Base-by-base conservation (phyloP, 2,329 filamentous ascomycete genomes). In the Ascochyta koolunga region DNA sequence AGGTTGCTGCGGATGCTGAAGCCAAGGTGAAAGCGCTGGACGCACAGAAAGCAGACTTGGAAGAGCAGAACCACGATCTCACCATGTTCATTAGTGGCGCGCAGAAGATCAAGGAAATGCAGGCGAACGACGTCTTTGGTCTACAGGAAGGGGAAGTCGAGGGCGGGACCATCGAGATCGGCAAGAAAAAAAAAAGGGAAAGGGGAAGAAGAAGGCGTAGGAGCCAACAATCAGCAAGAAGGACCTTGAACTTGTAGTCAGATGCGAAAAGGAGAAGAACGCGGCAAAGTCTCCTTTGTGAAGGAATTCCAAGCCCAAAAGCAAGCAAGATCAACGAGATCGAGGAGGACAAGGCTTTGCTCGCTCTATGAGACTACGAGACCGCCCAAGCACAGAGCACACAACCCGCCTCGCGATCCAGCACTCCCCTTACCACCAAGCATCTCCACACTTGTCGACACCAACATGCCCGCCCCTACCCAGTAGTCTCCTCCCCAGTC, bases 41-140 rank as follows among this genome's bases (percentile, higher is more conserved):
- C 43, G 63, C 58, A 3, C 76, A 91, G 73, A 89, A 90, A 61
- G 82, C 79, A 33, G 91, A 96, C 62, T 76, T 96, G 37, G 85
- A 87, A 61, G 92, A 96, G 72, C 89, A 92, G 81, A 96, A 96
- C 70, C 84, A 89, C 13, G 93, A 97, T 71, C 72, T 97, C 70
- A 87, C 82, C 44, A 93, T 96, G 82, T 96, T 93, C 68, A 93
- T 97, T 55, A 90, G 86, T 18, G 89, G 90, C 0, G 86, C 89
- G 73, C 87, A 95, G 75, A 93, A 91, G 75, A 76, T 97, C 64
- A 88, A 84, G 77, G 83, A 88, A 73, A 77, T 92, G 76, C 83
- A 82, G 24, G 82, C 82, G 61, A 86, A 84, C 52, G 89, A 89
- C n/a, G 90, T 93, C 72, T 74, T 95, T 32, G 85, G 87, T 15